Conservation (phyloP, 495 filamentous ascomycete species). For the Xylaria longipes region DNA sequence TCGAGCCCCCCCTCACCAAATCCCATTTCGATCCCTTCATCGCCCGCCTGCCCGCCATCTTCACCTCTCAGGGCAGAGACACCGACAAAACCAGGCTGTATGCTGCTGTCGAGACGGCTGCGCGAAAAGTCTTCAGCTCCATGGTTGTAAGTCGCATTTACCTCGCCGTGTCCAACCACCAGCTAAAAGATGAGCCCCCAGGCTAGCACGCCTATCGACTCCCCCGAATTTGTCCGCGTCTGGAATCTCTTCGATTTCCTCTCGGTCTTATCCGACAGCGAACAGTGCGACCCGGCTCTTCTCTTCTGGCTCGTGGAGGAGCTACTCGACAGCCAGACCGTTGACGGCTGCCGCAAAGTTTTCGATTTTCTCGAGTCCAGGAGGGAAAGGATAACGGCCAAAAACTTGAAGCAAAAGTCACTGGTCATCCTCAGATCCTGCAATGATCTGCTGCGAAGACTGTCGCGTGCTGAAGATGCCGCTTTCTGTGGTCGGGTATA, state of each 20-base stretch:
- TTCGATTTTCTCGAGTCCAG: conserved; percentile 95
- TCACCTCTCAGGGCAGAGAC: conserved; percentile 38
- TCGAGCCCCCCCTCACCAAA: conserved; percentile 81
- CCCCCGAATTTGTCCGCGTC: conserved; percentile 76
- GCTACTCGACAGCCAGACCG: conserved; percentile 92
- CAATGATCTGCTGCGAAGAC: conserved; percentile 89
- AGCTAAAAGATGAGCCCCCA: conserved; percentile 37
- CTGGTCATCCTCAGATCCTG: conserved; percentile 88
- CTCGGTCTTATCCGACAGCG: conserved; percentile 81
- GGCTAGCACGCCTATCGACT: conserved; percentile 73
- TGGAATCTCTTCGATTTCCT: conserved; percentile 95
- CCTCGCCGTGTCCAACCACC: conserved; percentile 11
- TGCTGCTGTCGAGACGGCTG: conserved; percentile 78
- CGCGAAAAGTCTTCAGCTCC: conserved; percentile 76
- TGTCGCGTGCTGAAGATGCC: conserved; percentile 93
- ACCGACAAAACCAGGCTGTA: conserved; percentile 55
- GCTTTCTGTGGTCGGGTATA: conserved; percentile 97
- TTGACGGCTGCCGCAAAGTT: conserved; percentile 83
- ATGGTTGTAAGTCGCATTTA: conserved; percentile 64
- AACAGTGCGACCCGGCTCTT: conserved; percentile 83
- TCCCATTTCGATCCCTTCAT: conserved; percentile 60
- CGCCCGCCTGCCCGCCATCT: conserved; percentile 46
- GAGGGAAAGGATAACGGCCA: conserved; percentile 82
- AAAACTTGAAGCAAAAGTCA: conserved; percentile 84
- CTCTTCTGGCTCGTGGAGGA: conserved; percentile 93